phyloP scores from a whole-genome alignment of 495 filamentous ascomycete genomes.

The Hypomontagnella monticulosa region DNA sequence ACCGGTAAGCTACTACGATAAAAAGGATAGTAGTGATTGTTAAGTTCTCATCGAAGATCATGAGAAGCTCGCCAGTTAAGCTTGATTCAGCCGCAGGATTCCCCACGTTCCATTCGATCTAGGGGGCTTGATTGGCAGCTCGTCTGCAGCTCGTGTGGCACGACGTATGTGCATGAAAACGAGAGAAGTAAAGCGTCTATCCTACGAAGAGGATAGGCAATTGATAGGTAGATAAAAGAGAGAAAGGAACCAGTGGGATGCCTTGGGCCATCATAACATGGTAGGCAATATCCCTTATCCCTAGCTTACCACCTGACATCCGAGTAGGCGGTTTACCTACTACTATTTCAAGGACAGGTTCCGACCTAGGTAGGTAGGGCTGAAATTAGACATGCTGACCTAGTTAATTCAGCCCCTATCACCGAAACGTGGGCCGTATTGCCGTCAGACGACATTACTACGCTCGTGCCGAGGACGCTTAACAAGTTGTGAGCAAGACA shows the following conservation, averaged over 20 bases:
- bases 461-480: conserved; percentile 5
- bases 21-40: conserved; percentile 2
- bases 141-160: conserved; percentile 17
- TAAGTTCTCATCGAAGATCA: conserved; percentile 1
- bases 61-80: conserved; percentile 8
- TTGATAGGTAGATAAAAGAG: conserved; percentile 23
- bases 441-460: neutral
- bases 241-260: neutral
- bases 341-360: too few species aligned
- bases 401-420: conserved; percentile 34
- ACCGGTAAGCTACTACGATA: neutral
- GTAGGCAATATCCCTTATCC: conserved; percentile 1
- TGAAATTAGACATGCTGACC: conserved; percentile 12
- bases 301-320: conserved; percentile 10
- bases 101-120: conserved; percentile 26
- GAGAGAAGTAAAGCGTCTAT: neutral
- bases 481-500: neutral
- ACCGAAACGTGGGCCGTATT: conserved; percentile 32
- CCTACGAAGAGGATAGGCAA: neutral
- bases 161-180: conserved; percentile 19
- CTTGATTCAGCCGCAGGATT: conserved; percentile 30
- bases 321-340: conserved; percentile 1
- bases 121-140: conserved; percentile 34
- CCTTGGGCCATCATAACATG: conserved; percentile 3
- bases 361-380: conserved; percentile 21